A percentile compares a stretch with the other conserved stretches of the same genome.
These are phyloP conservation scores for Phlebiopsis gigantea DNA, from an alignment of 768 basidiomycete species.

Conservation along the genomic window DNA sequence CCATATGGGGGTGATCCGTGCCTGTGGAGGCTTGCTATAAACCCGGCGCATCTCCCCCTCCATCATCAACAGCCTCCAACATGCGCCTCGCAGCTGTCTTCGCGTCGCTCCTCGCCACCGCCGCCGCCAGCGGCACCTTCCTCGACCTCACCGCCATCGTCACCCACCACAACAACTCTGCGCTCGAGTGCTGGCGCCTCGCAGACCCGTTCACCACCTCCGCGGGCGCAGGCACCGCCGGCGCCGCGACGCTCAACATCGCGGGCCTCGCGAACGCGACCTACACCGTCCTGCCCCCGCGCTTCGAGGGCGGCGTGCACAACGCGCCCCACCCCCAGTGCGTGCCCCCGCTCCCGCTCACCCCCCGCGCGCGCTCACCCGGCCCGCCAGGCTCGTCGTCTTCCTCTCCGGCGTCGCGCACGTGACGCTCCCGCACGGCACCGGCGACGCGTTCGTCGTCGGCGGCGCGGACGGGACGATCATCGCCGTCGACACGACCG, in stretches of 20 bases:
- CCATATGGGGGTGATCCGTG: too few species aligned
- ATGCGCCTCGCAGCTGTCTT: neutral
- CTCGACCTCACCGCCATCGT: slow-evolving; percentile 15
- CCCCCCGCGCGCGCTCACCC: too few species aligned
- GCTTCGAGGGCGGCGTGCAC: slow-evolving; percentile 48
- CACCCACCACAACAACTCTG: slow-evolving; percentile 11
- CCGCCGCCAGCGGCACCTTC: slow-evolving; percentile 2
- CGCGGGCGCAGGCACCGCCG: slow-evolving; percentile 20
- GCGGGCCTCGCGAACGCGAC: slow-evolving; percentile 22
- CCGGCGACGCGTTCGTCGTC: slow-evolving; percentile 10
- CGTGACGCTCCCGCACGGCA: slow-evolving; percentile 18
- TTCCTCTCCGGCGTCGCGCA: slow-evolving; percentile 22
- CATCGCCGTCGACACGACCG: slow-evolving; percentile 18
- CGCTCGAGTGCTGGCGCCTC: slow-evolving; percentile 26
- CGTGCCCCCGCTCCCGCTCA: too few species aligned
- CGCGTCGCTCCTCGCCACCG: neutral
- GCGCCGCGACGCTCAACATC: slow-evolving; percentile 20
- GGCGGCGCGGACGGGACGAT: slow-evolving; percentile 20
- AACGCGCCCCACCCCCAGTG: slow-evolving; percentile 42
- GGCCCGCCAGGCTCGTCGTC: slow-evolving; percentile 16
- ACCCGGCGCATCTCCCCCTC: neutral
- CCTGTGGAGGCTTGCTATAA: neutral
- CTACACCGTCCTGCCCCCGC: slow-evolving; percentile 30
- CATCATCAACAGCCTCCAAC: neutral
- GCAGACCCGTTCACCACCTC: slow-evolving; percentile 20